Evolutionary conservation across 2,329 filamentous ascomycete genomes (phyloP).

Genomic region (Xylariaceae sp.): DNA sequence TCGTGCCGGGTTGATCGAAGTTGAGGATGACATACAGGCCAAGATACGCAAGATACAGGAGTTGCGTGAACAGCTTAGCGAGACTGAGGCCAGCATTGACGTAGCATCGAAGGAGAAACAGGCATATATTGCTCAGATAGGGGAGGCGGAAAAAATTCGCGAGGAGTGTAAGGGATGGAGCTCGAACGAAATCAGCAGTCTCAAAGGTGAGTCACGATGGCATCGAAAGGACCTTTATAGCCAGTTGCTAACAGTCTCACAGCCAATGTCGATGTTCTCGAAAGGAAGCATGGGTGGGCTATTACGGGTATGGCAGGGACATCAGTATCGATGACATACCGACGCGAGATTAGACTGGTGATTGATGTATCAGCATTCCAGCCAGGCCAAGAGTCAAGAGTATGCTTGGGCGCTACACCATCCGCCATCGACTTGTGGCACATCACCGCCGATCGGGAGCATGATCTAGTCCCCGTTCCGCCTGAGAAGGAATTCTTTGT

Average conservation of each 20-base stretch:
- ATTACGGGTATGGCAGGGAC: slow-evolving; percentile 61
- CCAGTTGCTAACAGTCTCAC: slow-evolving; percentile 31
- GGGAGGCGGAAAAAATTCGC: slow-evolving; percentile 74
- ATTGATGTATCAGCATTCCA: slow-evolving; percentile 65
- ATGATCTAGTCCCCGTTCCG: slow-evolving; percentile 51
- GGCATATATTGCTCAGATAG: slow-evolving; percentile 68
- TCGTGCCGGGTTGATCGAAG: slow-evolving; percentile 60
- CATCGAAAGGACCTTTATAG: background rate
- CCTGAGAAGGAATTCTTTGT: slow-evolving; percentile 72
- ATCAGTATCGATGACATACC: slow-evolving; percentile 69
- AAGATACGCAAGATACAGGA: slow-evolving; percentile 65
- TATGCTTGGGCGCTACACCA: slow-evolving; percentile 32
- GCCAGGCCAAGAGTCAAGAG: slow-evolving; percentile 5
- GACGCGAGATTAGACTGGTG: slow-evolving; percentile 66
- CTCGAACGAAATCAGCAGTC: slow-evolving; percentile 68
- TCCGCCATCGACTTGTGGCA: slow-evolving; percentile 66
- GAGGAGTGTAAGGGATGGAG: slow-evolving; percentile 91
- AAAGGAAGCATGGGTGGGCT: slow-evolving; percentile 66
- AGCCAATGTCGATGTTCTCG: slow-evolving; percentile 64
- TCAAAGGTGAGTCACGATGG: slow-evolving; percentile 62
- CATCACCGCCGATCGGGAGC: slow-evolving; percentile 54
- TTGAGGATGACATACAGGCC: slow-evolving; percentile 65
- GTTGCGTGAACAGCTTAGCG: slow-evolving; percentile 61
- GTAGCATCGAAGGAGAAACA: slow-evolving; percentile 62
- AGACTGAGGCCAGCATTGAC: slow-evolving; percentile 62